phyloP scores from a whole-genome alignment of 2,329 filamentous ascomycete species.

The Colletotrichum scovillei region DNA sequence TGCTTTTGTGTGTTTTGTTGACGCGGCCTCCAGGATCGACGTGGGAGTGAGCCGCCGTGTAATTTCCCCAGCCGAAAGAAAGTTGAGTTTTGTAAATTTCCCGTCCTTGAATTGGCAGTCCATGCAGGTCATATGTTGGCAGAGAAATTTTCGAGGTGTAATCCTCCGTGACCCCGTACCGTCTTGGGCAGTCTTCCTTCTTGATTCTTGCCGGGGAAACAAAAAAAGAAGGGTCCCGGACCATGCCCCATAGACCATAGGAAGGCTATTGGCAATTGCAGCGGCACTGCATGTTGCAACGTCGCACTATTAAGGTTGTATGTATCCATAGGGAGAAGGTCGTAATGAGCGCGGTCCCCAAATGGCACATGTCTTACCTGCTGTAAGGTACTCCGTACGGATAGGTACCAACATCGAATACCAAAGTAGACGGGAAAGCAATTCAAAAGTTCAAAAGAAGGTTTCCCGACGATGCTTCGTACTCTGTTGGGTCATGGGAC shows the following conservation, averaged over 20 bases:
- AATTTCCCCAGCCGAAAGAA: constrained; percentile 33
- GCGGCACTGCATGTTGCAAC: constrained; percentile 8
- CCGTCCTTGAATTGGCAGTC: constrained; percentile 12
- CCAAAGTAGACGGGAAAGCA: constrained; percentile 10
- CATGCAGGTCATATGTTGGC: constrained; percentile 19
- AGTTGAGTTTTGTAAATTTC: constrained; percentile 24
- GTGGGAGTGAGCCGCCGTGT: constrained; percentile 20
- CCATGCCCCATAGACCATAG: background rate
- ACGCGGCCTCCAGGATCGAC: constrained; percentile 20
- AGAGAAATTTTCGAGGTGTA: constrained; percentile 5
- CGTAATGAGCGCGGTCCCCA: constrained; percentile 7
- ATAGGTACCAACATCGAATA: background rate
- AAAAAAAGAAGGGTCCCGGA: constrained; percentile 23
- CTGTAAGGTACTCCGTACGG: background rate
- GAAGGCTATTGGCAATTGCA: background rate
- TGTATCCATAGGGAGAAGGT: constrained; percentile 20
- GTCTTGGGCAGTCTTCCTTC: background rate
- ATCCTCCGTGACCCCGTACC: background rate
- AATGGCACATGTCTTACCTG: background rate
- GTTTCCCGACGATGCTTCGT: constrained; percentile 14
- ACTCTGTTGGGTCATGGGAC: constrained; percentile 1
- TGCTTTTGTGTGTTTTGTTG: background rate
- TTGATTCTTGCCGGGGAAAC: constrained; percentile 9
- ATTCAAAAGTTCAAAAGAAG: constrained; percentile 17
- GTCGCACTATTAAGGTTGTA: constrained; percentile 30